Base-by-base conservation (phyloP, 2,329 filamentous ascomycete genomes). In the Cytospora leucostoma region DNA sequence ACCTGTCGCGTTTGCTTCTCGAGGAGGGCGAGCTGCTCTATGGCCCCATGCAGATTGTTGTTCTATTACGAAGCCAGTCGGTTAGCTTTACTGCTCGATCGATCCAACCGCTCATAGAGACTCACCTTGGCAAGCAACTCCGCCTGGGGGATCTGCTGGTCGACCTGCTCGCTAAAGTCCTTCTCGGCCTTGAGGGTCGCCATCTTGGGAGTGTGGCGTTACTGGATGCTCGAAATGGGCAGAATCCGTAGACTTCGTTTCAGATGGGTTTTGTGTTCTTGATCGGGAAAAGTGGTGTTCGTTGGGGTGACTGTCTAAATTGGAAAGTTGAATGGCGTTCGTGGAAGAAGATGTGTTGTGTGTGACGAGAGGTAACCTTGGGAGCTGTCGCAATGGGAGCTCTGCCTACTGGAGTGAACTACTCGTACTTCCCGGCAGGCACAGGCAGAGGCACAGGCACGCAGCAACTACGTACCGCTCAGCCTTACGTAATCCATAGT, bases 1-100 rank as follows among this genome's bases (percentile, higher is more conserved):
- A 96, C 93, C 86, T 99, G 95, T 81, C 95, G 90, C 70, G 95
- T 92, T 82, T 98, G 93, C 82, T 99, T 99, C 84, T 99, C 95
- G 67, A 99, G 83, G 52, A 83, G 82, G 63, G 93, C 83, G 70
- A 99, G 90, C 84, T 97, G 97, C 80, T 99, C 95, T 74, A 99
- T 89, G 63, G 93, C 94, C 66, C 84, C 89, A 77, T 92, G 88
- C 63, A 96, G 84, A 78, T 97, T 91, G 73, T 82, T 86, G 72
- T 82, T 86, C 88, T 90, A 61, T 7, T 12, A 56, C 8, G n/a
- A n/a, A 49, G 8, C 38, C 27, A 38, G 32, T 13, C 15, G 19
- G 51, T 65, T 27, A 65, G 59, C 6, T n/a, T 38, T 12, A 5
- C 7, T 35, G 15, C 15, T n/a, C 6, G 8, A 38, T 7, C 32